Conservation (phyloP, 768 basidiomycete species). For the Naganishia vaughanmartiniae region DNA sequence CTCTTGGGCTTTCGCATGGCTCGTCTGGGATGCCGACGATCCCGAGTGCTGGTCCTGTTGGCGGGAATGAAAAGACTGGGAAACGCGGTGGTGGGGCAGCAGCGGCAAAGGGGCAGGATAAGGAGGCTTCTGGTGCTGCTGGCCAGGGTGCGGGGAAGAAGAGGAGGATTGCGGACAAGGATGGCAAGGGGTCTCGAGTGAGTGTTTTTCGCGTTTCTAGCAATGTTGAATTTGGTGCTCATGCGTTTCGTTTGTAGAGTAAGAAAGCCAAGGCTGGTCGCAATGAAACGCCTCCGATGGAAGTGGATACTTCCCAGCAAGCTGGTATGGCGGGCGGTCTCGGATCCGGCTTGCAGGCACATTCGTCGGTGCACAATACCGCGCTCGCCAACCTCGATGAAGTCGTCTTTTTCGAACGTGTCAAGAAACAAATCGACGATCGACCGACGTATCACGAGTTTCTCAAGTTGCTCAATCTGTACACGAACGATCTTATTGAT, state of each 20-base stretch:
- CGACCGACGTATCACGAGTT: conserved; percentile 68
- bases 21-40: conserved; percentile 32
- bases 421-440: conserved; percentile 59
- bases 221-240: background rate
- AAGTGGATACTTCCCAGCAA: conserved; percentile 32
- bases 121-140: conserved; percentile 14
- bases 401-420: conserved; percentile 88
- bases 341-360: background rate
- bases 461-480: conserved; percentile 84
- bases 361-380: conserved; percentile 38
- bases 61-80: conserved; percentile 35
- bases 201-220: conserved; percentile 20
- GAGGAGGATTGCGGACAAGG: conserved; percentile 30
- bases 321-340: background rate
- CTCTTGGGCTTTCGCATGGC: background rate
- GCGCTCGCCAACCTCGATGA: conserved; percentile 60
- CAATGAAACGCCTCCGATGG: conserved; percentile 33
- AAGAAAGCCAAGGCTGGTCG: conserved; percentile 45
- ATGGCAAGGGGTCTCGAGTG: conserved; percentile 44
- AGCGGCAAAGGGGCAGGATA: conserved; percentile 27
- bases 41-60: background rate
- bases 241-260: conserved; percentile 25
- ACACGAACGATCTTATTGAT: conserved; percentile 88
- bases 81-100: conserved; percentile 31
- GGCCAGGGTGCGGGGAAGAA: conserved; percentile 21